phyloP scores from a whole-genome alignment of 129 eudicot genomes.

The Calendula officinalis region DNA sequence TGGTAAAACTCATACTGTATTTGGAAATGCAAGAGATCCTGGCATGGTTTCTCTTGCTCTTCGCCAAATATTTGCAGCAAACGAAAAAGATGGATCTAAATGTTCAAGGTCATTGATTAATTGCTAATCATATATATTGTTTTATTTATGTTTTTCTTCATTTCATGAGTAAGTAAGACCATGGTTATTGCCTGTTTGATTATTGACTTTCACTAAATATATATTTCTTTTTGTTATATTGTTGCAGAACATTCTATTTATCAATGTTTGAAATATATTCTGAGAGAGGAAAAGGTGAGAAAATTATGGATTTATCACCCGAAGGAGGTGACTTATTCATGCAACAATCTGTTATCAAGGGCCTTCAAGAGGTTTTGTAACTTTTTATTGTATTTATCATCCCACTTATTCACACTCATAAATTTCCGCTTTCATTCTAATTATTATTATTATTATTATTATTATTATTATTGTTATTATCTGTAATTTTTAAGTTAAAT shows the following conservation, averaged over 20 bases:
- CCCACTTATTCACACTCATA: constrained; percentile 1
- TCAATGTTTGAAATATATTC: constrained; percentile 84
- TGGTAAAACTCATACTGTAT: constrained; percentile 82
- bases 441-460: too few species aligned
- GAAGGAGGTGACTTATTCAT: constrained; percentile 50
- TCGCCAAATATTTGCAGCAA: constrained; percentile 43
- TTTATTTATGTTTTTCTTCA: not conserved
- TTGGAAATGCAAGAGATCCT: constrained; percentile 67
- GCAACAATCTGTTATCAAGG: constrained; percentile 69
- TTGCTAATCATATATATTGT: not conserved
- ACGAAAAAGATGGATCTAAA: constrained; percentile 27
- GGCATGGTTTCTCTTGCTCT: constrained; percentile 89
- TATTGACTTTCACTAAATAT: not conserved
- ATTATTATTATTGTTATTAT: too few species aligned
- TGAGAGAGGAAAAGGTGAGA: constrained; percentile 68
- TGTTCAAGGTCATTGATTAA: constrained; percentile 42
- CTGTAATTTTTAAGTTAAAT: not conserved
- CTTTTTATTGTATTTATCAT: not conserved
- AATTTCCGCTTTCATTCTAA: not conserved
- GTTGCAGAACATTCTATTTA: constrained; percentile 55
- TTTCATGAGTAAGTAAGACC: not conserved
- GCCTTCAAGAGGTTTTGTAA: constrained; percentile 66
- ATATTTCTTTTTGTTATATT: constrained; percentile 4
- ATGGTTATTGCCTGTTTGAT: not conserved
- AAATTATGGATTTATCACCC: constrained; percentile 55